phyloP scores from a whole-genome alignment of 1,139 yeast species.

The Eremothecium gossypii region DNA sequence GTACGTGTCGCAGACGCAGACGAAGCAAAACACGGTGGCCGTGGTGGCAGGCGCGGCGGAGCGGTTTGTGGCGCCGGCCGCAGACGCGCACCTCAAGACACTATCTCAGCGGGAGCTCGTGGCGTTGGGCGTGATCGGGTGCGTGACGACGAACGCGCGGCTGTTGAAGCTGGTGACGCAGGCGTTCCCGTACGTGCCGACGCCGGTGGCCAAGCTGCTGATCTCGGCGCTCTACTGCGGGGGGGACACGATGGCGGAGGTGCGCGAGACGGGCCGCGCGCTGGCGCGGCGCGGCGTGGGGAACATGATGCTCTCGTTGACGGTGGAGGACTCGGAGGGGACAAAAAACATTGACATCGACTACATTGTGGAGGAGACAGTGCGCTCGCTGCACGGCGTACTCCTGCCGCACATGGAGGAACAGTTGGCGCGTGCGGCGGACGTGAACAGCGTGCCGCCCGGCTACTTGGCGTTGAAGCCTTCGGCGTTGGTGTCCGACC shows the following conservation, averaged over 20 bases:
- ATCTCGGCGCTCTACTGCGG: constrained; percentile 86
- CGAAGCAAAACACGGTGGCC: constrained; percentile 11
- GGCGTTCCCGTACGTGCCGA: constrained; percentile 68
- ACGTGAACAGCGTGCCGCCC: constrained; percentile 59
- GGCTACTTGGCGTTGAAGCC: constrained; percentile 90
- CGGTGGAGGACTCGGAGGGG: constrained; percentile 90
- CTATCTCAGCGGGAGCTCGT: constrained; percentile 35
- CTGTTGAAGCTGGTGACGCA: constrained; percentile 52
- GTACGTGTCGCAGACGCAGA: constrained; percentile 13
- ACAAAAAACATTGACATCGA: constrained; percentile 50
- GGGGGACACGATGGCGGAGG: constrained; percentile 70
- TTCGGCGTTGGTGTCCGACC: constrained; percentile 74
- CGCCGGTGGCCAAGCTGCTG: constrained; percentile 56
- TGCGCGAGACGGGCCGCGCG: constrained; percentile 57
- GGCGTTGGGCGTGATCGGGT: constrained; percentile 57
- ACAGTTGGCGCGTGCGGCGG: constrained; percentile 39
- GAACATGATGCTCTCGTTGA: constrained; percentile 89
- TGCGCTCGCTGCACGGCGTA: constrained; percentile 57
- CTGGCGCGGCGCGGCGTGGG: constrained; percentile 68
- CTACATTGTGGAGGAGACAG: constrained; percentile 57
- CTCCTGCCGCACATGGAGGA: constrained; percentile 60
- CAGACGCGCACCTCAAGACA: constrained; percentile 29
- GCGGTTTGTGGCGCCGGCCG: constrained; percentile 16
- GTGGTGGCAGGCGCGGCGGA: constrained; percentile 1
- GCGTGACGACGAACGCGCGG: constrained; percentile 56